These are phyloP conservation scores for Fragilariopsis cylindrus DNA, from an alignment of 108 stramenopile genomes.

Conservation along the genomic window DNA sequence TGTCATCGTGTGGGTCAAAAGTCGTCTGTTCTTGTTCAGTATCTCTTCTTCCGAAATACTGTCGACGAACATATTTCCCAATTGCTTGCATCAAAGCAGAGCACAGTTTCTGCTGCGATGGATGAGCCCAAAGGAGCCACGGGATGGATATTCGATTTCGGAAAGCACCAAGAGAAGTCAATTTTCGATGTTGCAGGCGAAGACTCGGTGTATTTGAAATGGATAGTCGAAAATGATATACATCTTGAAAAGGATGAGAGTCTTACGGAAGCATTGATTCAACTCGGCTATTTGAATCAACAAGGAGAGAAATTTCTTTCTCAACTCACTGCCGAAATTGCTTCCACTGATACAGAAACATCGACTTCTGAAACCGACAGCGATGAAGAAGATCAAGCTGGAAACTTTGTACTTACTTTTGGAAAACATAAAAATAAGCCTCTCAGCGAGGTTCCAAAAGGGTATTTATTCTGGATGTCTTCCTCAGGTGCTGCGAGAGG, in stretches of 20 bases:
- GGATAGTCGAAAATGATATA: not conserved
- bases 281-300: constrained; percentile 16
- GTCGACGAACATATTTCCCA: constrained; percentile 37
- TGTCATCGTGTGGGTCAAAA: constrained; percentile 43
- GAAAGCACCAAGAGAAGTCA: constrained; percentile 18
- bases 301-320: constrained; percentile 20
- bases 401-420: constrained; percentile 29
- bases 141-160: constrained; percentile 33
- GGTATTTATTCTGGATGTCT: constrained; percentile 11
- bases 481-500: not conserved
- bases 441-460: constrained; percentile 29
- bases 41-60: constrained; percentile 32
- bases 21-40: constrained; percentile 21
- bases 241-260: not conserved
- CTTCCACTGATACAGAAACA: not conserved
- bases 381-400: not conserved
- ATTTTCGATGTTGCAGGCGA: not conserved
- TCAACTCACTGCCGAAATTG: not conserved
- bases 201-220: not conserved
- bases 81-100: constrained; percentile 20
- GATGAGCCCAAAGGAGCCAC: not conserved
- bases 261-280: constrained; percentile 16
- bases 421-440: constrained; percentile 23
- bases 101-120: constrained; percentile 8
- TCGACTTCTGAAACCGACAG: not conserved